Percentiles rank a stretch among this genome's conserved stretches.
These are phyloP conservation scores for Athelia psychrophila DNA, from an alignment of 1,284 basidiomycete genomes.

Conservation along the genomic window DNA sequence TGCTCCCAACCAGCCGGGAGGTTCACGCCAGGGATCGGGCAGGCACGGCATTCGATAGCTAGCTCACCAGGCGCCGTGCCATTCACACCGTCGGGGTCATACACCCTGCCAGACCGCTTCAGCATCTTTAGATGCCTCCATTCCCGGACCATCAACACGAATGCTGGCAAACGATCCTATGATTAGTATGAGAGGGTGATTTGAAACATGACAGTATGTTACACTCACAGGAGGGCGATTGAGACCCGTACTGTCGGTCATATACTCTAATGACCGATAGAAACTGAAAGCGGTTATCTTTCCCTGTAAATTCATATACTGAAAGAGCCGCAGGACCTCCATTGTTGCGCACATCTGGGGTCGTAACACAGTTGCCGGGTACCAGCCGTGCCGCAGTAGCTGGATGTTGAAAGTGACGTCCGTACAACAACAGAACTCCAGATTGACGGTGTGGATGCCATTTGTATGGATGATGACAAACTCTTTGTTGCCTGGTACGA, in stretches of 20 bases:
- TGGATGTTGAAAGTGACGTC: conserved; percentile 4
- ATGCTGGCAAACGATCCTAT: not conserved
- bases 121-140: not conserved
- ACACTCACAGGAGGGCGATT: not conserved
- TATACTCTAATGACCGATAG: conserved; percentile 10
- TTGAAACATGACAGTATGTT: no score
- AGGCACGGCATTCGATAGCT: conserved; percentile 12
- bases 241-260: conserved; percentile 8
- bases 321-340: conserved; percentile 13
- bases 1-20: conserved; percentile 9
- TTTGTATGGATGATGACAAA: conserved; percentile 1
- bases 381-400: no score
- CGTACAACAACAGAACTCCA: conserved; percentile 17
- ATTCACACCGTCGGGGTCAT: conserved; percentile 7
- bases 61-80: conserved; percentile 6
- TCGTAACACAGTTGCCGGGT: conserved; percentile 9
- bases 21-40: conserved; percentile 14
- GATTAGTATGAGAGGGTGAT: no score
- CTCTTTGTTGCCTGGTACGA: not conserved
- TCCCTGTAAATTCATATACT: conserved; percentile 13
- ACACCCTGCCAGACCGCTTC: conserved; percentile 4
- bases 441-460: conserved; percentile 3
- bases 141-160: not conserved
- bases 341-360: conserved; percentile 18
- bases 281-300: conserved; percentile 10